A percentile compares a stretch with the other conserved stretches of the same genome.
Conservation (phyloP, 2,329 filamentous ascomycete species). For the Fusarium pseudoanthophilum region DNA sequence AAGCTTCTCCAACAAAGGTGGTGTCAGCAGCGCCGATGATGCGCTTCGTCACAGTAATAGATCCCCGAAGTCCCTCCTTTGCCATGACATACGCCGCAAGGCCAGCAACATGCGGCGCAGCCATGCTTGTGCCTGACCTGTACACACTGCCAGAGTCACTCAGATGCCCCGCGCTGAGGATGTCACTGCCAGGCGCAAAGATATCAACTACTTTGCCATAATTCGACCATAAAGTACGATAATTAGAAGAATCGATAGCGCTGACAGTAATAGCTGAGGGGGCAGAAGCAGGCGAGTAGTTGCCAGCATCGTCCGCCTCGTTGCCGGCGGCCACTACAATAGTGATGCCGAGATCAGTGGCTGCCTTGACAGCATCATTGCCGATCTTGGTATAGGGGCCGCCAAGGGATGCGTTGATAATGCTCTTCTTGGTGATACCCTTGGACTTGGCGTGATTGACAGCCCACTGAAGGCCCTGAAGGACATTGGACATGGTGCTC, state of each 20-base stretch:
- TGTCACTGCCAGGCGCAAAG: conserved; percentile 8
- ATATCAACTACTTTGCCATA: conserved; percentile 3
- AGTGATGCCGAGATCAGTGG: conserved; percentile 5
- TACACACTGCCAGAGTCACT: background rate
- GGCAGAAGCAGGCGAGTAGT: conserved; percentile 15
- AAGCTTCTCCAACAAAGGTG: background rate
- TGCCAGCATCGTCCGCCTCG: background rate
- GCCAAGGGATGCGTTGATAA: conserved; percentile 1
- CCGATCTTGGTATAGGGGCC: background rate
- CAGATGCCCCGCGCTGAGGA: background rate
- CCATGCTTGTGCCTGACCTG: conserved; percentile 43
- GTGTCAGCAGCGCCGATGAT: conserved; percentile 4
- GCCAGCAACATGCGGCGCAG: conserved; percentile 70
- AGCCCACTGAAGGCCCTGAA: conserved; percentile 44
- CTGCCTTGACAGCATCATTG: conserved; percentile 4
- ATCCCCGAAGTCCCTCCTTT: conserved; percentile 10
- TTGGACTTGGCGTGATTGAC: conserved; percentile 45
- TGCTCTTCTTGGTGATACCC: background rate
- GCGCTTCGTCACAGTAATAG: background rate
- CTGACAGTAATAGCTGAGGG: conserved; percentile 7
- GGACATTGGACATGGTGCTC: background rate
- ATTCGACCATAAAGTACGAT: conserved; percentile 6
- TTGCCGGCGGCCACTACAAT: conserved; percentile 13
- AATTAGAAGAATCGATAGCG: background rate
- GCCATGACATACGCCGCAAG: conserved; percentile 69